Evolutionary conservation across 345 rosid genomes (phyloP).

Genomic region (Xanthoceras sorbifolium): DNA sequence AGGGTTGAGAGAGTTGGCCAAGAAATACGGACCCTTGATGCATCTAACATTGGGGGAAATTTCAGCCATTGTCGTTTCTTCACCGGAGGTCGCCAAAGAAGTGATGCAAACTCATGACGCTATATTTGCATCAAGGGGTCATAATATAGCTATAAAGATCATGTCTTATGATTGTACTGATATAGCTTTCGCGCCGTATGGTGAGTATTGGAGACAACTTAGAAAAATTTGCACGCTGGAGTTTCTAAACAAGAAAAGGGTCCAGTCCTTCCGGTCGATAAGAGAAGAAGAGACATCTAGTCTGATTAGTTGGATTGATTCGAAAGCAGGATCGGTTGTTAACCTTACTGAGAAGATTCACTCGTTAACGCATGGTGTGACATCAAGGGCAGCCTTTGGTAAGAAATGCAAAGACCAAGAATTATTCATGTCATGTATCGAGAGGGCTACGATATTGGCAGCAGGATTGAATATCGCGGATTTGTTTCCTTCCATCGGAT

Average conservation of each 20-base stretch:
- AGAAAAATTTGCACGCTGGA: background rate
- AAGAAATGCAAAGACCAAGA: conserved; percentile 23
- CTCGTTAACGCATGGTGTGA: conserved; percentile 22
- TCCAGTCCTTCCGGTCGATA: background rate
- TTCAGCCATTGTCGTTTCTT: background rate
- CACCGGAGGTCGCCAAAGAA: background rate
- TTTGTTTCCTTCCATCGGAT: conserved; percentile 27
- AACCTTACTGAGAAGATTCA: background rate
- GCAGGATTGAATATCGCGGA: conserved; percentile 36
- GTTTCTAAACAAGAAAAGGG: background rate
- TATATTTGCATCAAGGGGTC: background rate
- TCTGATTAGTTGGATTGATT: background rate
- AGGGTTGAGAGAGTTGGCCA: background rate
- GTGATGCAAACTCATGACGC: conserved; percentile 7
- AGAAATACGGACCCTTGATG: background rate
- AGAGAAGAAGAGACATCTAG: background rate
- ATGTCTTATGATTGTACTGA: background rate
- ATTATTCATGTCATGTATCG: conserved; percentile 21
- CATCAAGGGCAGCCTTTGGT: conserved; percentile 40
- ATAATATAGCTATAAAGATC: background rate
- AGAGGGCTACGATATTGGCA: conserved; percentile 23
- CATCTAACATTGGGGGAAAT: background rate
- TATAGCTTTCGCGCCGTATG: background rate
- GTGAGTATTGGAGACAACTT: background rate
- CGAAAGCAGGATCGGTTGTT: background rate